Base-by-base conservation (phyloP, 495 filamentous ascomycete species). In the Lepraria neglecta region DNA sequence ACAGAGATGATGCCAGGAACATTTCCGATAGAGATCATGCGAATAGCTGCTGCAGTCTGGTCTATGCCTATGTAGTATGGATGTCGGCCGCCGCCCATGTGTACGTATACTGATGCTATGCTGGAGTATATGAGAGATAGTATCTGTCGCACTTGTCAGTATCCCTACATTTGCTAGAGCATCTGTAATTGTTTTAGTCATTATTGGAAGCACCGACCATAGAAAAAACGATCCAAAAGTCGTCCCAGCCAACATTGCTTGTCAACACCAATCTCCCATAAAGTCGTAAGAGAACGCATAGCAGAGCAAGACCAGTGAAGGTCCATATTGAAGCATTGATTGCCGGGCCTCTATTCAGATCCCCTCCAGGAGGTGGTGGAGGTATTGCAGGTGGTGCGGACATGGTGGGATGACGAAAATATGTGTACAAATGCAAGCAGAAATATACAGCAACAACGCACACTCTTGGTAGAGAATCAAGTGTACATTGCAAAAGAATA, bases 301-400 rank as follows among this genome's bases (percentile, higher is more conserved):
- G 6, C 35, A 57, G n/a, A 17, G 55, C 35, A 19, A 57, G 17
- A 12, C 30, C 43, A 42, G 31, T 57, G 55, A 57, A 42, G 27
- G 42, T 15, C 55, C 55, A 44, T 17, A 11, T 21, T n/a, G 10
- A 12, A 42, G 19, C 19, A 3, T 57, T 28, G 17, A 57, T 17
- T 12, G 33, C 9, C 12, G 35, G 35, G 38, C 35, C 55, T 44
- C 42, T 57, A 19, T 44, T 35, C 0, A 15, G 30, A 44, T 57
- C 55, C 35, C 55, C 53, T 24, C 48, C 24, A 24, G 24, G 24
- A 24, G 24, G 24, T 24, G 24, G 24, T 24, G 24, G 24, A 24
- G 24, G 24, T 24, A 24, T 24, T 24, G 24, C 1, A 24, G 24
- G 24, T 24, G 2, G 24, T 24, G 24, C 24, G 2, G 24, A 24